Evolutionary conservation across 768 basidiomycete species (phyloP).

Genomic region (Leccinum longicurvipes): DNA sequence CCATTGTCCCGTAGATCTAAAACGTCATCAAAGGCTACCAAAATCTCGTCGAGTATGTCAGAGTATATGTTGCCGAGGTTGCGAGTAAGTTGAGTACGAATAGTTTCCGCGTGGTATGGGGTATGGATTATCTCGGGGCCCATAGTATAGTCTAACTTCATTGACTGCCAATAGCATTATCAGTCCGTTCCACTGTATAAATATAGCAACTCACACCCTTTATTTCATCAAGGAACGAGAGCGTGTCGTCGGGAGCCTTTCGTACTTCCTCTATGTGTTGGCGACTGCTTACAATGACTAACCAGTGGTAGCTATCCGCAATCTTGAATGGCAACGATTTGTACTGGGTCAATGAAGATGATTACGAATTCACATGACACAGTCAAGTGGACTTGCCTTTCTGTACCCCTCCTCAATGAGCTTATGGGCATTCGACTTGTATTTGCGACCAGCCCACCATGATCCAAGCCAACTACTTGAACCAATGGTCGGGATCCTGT

Average conservation of each 20-base stretch:
- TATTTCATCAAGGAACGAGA: slow-evolving; percentile 35
- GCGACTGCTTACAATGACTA: slow-evolving; percentile 34
- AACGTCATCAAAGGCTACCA: slow-evolving; percentile 36
- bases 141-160: slow-evolving; percentile 40
- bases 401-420: no score
- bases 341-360: slow-evolving; percentile 20
- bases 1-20: slow-evolving; percentile 27
- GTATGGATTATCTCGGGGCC: slow-evolving; percentile 30
- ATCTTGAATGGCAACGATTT: slow-evolving; percentile 31
- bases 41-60: slow-evolving; percentile 31
- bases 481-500: no score
- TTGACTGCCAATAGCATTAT: slow-evolving; percentile 21
- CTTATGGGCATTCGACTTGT: no score
- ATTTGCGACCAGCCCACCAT: no score
- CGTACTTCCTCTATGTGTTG: slow-evolving; percentile 39
- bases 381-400: no score
- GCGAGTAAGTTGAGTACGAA: slow-evolving; percentile 36
- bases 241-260: slow-evolving; percentile 36
- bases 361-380: not conserved
- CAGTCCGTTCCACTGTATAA: not conserved
- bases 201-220: slow-evolving; percentile 29
- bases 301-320: slow-evolving; percentile 33
- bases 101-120: slow-evolving; percentile 30
- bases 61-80: slow-evolving; percentile 36
- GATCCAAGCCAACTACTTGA: no score